Percentiles rank a stretch among this genome's conserved stretches.
These are phyloP conservation scores for Phylloporus scabripes DNA, from an alignment of 768 basidiomycete genomes.

Conservation along the genomic window DNA sequence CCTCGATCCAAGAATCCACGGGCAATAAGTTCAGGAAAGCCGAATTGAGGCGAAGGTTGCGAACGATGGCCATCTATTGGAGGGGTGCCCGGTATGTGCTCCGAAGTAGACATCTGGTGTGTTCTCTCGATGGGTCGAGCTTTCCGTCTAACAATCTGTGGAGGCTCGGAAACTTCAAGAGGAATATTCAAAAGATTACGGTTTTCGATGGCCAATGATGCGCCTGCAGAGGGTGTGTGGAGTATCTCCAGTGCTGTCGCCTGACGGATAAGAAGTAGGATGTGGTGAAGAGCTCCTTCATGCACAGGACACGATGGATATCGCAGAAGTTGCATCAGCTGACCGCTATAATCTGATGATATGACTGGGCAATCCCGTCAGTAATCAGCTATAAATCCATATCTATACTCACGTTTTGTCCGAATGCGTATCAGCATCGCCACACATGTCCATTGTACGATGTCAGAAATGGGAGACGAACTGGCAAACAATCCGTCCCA, in stretches of 20 bases:
- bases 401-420: slow-evolving; percentile 63
- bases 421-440: slow-evolving; percentile 95
- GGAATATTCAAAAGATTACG: slow-evolving; percentile 70
- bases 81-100: slow-evolving; percentile 16
- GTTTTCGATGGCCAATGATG: slow-evolving; percentile 79
- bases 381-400: neutral
- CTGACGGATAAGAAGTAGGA: slow-evolving; percentile 73
- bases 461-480: slow-evolving; percentile 62
- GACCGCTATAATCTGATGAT: slow-evolving; percentile 77
- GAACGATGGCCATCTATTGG: slow-evolving; percentile 35
- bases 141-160: slow-evolving; percentile 35
- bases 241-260: slow-evolving; percentile 74
- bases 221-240: slow-evolving; percentile 68
- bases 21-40: slow-evolving; percentile 66
- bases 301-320: slow-evolving; percentile 54
- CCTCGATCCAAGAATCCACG: slow-evolving; percentile 69
- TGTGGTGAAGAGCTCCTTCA: slow-evolving; percentile 46
- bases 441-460: slow-evolving; percentile 84
- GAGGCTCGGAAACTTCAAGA: slow-evolving; percentile 52
- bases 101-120: slow-evolving; percentile 21
- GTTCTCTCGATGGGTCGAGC: slow-evolving; percentile 30
- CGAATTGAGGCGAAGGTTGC: slow-evolving; percentile 41
- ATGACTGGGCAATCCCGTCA: slow-evolving; percentile 52
- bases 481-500: slow-evolving; percentile 96
- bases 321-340: slow-evolving; percentile 78